Conservation (phyloP, 169 alveolate species). For the Plasmodium gonderi region DNA sequence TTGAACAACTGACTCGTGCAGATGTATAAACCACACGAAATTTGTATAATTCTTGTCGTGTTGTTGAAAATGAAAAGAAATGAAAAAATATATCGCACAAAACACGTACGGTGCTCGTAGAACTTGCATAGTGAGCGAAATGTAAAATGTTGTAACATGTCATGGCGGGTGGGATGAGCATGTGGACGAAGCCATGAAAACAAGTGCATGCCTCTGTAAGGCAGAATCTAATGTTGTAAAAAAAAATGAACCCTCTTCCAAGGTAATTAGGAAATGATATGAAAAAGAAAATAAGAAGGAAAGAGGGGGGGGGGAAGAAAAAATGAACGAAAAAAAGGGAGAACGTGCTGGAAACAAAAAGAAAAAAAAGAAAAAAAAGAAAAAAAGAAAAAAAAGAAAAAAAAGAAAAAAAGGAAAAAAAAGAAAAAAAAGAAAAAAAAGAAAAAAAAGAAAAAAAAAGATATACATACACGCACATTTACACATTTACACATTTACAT, state of each 20-base stretch:
- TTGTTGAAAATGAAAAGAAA: neutral
- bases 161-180: neutral
- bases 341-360: neutral
- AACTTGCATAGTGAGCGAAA: too few relatives aligned
- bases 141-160: neutral
- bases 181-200: neutral
- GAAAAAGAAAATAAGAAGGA: neutral
- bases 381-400: neutral
- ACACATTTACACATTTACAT: too few relatives aligned
- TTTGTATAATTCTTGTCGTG: too few relatives aligned
- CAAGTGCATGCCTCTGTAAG: neutral
- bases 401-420: neutral
- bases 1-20: too few relatives aligned
- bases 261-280: neutral
- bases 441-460: too few relatives aligned
- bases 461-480: too few relatives aligned
- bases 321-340: neutral
- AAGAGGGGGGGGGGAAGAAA: too few relatives aligned
- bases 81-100: too few relatives aligned
- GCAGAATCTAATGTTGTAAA: neutral
- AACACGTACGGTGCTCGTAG: neutral
- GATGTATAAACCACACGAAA: too few relatives aligned
- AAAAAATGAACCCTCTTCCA: neutral
- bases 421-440: conserved; percentile 6
- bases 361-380: neutral